These are phyloP conservation scores for Sugiyamaella valdiviana DNA, from an alignment of 805 yeast species.

Conservation along the genomic window DNA sequence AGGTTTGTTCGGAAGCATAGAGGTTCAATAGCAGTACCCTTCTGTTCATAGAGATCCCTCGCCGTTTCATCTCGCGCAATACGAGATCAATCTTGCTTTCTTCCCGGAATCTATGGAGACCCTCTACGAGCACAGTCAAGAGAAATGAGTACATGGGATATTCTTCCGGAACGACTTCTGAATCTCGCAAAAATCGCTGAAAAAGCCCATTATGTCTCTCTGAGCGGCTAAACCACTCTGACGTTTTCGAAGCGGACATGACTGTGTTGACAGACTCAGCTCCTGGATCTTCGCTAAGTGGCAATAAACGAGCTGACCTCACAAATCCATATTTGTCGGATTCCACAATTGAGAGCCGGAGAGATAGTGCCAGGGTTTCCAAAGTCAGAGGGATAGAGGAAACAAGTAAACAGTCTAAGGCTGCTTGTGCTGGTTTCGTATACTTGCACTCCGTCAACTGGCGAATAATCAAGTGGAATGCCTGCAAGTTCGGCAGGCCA, in stretches of 20 bases:
- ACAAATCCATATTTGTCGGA: neutral
- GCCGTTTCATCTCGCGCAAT: conserved; percentile 5
- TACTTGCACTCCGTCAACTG: conserved; percentile 19
- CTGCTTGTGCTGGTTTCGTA: conserved; percentile 22
- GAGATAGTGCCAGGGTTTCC: conserved; percentile 12
- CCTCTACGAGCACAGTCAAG: conserved; percentile 12
- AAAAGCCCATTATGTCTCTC: conserved; percentile 1
- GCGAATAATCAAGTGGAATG: conserved; percentile 23
- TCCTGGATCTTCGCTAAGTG: neutral
- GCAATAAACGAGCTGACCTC: neutral
- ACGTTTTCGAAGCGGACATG: neutral
- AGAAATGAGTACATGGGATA: neutral
- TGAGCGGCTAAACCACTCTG: conserved; percentile 2
- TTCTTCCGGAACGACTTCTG: neutral
- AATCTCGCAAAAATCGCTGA: conserved; percentile 1
- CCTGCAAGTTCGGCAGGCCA: conserved; percentile 22
- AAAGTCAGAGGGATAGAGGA: conserved; percentile 16
- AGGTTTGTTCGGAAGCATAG: conserved; percentile 19
- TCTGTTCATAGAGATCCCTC: conserved; percentile 5
- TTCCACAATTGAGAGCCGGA: conserved; percentile 2
- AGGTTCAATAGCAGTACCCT: conserved; percentile 20
- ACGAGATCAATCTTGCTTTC: conserved; percentile 12
- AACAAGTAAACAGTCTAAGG: conserved; percentile 25
- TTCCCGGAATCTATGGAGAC: conserved; percentile 14
- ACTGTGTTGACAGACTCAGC: neutral